Conservation (phyloP, 257 asterid genomes). For the Lycium ferocissimum region DNA sequence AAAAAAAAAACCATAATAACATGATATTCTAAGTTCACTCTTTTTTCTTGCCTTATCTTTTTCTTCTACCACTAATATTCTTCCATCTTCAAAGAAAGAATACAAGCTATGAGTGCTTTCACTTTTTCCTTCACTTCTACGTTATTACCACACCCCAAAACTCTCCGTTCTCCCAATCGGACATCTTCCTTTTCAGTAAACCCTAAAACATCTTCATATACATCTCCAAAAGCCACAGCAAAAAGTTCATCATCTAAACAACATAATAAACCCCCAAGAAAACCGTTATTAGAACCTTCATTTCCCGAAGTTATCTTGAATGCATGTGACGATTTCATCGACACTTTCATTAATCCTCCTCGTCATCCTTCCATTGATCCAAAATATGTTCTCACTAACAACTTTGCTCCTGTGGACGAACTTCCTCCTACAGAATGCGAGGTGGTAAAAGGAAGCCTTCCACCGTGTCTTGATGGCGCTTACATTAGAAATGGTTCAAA, state of each 20-base stretch:
- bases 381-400: constrained; percentile 48
- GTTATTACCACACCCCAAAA: background rate
- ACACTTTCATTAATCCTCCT: constrained; percentile 60
- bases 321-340: constrained; percentile 42
- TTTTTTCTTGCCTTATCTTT: background rate
- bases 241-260: background rate
- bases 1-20: background rate
- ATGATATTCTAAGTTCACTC: background rate
- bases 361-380: constrained; percentile 56
- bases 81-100: background rate
- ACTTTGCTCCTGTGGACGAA: constrained; percentile 33
- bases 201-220: background rate
- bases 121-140: background rate
- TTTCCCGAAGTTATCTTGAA: constrained; percentile 35
- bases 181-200: background rate
- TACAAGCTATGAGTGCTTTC: background rate
- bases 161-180: background rate
- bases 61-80: too few species aligned
- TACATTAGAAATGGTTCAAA: constrained; percentile 86
- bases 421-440: constrained; percentile 69
- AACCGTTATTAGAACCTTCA: constrained; percentile 28
- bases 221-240: background rate
- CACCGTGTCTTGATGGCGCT: constrained; percentile 65
- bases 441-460: constrained; percentile 66
- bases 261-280: constrained; percentile 16